A percentile compares a stretch with the other conserved stretches of the same genome.
Evolutionary conservation across 1,284 basidiomycete species (phyloP).

Genomic region (Cystobasidium slooffiae): DNA sequence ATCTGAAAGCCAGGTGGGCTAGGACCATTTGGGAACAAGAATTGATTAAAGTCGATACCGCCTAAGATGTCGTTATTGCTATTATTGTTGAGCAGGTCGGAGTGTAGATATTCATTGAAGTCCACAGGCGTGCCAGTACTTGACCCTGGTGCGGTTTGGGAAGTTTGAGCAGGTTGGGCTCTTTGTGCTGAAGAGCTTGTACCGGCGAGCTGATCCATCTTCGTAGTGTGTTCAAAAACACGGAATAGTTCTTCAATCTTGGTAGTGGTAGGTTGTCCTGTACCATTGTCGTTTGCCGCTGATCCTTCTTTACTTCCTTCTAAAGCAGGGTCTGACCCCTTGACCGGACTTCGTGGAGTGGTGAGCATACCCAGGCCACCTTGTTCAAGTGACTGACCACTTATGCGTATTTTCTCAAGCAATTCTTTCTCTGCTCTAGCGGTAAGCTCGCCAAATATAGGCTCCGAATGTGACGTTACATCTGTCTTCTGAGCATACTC

Average conservation of each 20-base stretch:
- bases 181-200: neutral
- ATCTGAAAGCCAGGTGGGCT: slow-evolving; percentile 17
- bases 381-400: neutral
- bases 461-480: neutral
- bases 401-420: neutral
- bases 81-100: neutral
- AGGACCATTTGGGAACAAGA: neutral
- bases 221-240: neutral
- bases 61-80: neutral
- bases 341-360: neutral
- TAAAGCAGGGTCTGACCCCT: neutral
- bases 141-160: neutral
- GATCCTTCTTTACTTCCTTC: neutral
- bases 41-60: slow-evolving; percentile 1
- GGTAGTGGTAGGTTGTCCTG: neutral
- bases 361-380: neutral
- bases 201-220: neutral
- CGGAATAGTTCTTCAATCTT: slow-evolving; percentile 6
- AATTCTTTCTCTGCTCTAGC: slow-evolving; percentile 17
- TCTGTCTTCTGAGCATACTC: too few relatives aligned
- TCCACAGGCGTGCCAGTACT: slow-evolving; percentile 4
- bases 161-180: neutral
- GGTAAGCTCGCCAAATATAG: slow-evolving; percentile 9
- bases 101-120: slow-evolving; percentile 17
- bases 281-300: neutral